Evolutionary conservation across 2,329 filamentous ascomycete species (phyloP), one percentile per base, ranked within the genome.

Genomic region (Diaporthe citri): DNA sequence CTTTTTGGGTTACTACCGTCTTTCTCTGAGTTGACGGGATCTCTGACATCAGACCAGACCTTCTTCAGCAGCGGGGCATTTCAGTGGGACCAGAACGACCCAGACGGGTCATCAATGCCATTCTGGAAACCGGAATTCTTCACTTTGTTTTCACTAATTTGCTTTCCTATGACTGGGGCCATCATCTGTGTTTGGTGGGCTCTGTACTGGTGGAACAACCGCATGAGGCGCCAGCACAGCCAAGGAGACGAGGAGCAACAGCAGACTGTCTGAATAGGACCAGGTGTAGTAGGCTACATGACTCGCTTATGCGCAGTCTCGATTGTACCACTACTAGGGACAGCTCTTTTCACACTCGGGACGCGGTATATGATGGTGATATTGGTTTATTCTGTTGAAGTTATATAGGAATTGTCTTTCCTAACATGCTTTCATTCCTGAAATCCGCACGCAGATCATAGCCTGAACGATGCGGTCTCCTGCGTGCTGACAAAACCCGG

Each of bases 41-140:
- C 39, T 60, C 57, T 60, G 8, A 60, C 57, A 60, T 17, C 39
- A 75, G 78, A 31, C 34, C 70, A 72, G 70, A 72, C 70, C 0
- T 72, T 72, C 17, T 72, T 72, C 70, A 72, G 70, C 43, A 72
- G 70, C 31, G 70, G 70, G 17, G 60, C 51, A 13, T 39, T 62
- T 51, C n/a, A 72, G 13, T 62, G 70, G 70, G 56, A 62, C 56
- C 28, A 62, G 17, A 34, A 72, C 15, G 4, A 52, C 57, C 36
- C 57, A 28, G 36, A 25, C 4, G 57, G 5, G 4, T 28, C 36
- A 28, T 60, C 36, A 17, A 60, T 43, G 57, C 57, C 57, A 25
- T 60, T 60, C 22, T 60, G 36, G 36, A 60, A 60, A 22, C 36
- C 57, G 10, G 6, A 60, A 17, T 60, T 60, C 36, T 60, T 60